Conservation (phyloP, 371 early-diverging fungal genomes). For the Homolaphlyctis polyrhiza region DNA sequence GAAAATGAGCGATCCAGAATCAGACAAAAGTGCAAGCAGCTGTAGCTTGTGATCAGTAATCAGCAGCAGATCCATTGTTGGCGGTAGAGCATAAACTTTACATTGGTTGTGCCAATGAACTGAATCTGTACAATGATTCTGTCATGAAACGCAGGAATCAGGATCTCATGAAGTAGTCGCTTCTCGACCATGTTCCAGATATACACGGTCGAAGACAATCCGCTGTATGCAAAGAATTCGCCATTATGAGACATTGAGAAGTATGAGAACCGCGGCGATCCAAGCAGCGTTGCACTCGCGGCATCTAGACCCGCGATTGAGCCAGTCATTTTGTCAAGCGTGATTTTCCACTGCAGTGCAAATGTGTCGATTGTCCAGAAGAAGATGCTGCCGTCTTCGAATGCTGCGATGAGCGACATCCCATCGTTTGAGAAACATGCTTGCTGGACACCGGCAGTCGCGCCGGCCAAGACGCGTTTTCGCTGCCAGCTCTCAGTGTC, state of each 20-base stretch:
- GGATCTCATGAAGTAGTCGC: slow-evolving; percentile 38
- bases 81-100: slow-evolving; percentile 4
- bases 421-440: slow-evolving; percentile 30
- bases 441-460: slow-evolving; percentile 35
- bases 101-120: slow-evolving; percentile 33
- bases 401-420: slow-evolving; percentile 28
- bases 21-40: slow-evolving; percentile 34
- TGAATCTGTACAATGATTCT: slow-evolving; percentile 28
- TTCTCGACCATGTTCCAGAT: slow-evolving; percentile 43
- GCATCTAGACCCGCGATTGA: background rate
- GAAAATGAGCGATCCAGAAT: slow-evolving; percentile 33
- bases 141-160: slow-evolving; percentile 29
- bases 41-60: too few species aligned
- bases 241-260: slow-evolving; percentile 28
- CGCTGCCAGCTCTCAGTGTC: slow-evolving; percentile 44
- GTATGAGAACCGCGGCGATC: background rate
- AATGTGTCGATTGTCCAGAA: slow-evolving; percentile 41
- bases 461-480: slow-evolving; percentile 33
- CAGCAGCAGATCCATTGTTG: background rate
- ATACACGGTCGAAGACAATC: slow-evolving; percentile 28
- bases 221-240: slow-evolving; percentile 36
- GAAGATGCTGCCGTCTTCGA: slow-evolving; percentile 37
- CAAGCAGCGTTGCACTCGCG: background rate
- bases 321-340: slow-evolving; percentile 22
- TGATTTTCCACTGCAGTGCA: slow-evolving; percentile 36